A percentile compares a stretch with the other conserved stretches of the same genome.
Conservation (phyloP, 495 filamentous ascomycete genomes). For the Aspergillus kassunensis region DNA sequence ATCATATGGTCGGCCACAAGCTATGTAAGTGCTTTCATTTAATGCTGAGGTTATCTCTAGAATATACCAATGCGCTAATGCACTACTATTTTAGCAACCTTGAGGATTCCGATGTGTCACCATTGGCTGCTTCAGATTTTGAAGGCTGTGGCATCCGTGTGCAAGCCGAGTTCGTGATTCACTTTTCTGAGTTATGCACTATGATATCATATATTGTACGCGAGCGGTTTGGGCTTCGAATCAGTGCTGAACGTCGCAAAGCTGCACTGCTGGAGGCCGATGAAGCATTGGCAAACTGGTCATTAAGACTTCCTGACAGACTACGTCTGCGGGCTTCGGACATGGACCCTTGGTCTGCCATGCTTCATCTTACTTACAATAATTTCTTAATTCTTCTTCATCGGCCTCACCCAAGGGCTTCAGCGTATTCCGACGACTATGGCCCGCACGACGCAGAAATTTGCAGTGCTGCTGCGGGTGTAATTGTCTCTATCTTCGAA, state of each 20-base stretch:
- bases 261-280: constrained; percentile 44
- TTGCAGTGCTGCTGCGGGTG: constrained; percentile 43
- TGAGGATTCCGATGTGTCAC: constrained; percentile 46
- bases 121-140: constrained; percentile 43
- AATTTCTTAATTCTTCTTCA: constrained; percentile 50
- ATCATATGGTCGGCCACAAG: constrained; percentile 48
- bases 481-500: constrained; percentile 48
- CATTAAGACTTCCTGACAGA: constrained; percentile 40
- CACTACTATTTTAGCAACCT: constrained; percentile 29
- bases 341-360: constrained; percentile 46
- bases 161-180: constrained; percentile 41
- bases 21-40: constrained; percentile 32
- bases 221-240: constrained; percentile 38
- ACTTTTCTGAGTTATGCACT: constrained; percentile 44
- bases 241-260: constrained; percentile 38
- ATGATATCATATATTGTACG: constrained; percentile 46
- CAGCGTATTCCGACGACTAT: constrained; percentile 44
- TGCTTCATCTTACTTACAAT: constrained; percentile 50
- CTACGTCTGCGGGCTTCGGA: constrained; percentile 41
- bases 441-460: constrained; percentile 45
- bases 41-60: background rate
- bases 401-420: constrained; percentile 43
- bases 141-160: constrained; percentile 42
- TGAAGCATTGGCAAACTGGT: constrained; percentile 44
- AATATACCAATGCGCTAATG: background rate